These are phyloP conservation scores for Neurospora discreta DNA, from an alignment of 495 filamentous ascomycete genomes.

Conservation along the genomic window DNA sequence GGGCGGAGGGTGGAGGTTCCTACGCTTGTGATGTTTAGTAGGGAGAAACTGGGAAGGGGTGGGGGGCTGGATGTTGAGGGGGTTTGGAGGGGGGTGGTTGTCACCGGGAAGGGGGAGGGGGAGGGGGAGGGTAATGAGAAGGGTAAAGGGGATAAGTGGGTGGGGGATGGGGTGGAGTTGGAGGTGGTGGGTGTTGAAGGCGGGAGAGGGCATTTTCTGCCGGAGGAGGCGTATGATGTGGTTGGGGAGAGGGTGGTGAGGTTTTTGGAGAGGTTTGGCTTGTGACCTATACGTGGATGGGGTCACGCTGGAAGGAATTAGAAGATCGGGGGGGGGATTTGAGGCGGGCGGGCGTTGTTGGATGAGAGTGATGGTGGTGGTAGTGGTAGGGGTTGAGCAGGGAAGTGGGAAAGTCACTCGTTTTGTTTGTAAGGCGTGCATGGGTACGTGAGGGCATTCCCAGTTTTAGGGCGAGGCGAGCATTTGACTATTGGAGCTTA, in stretches of 20 bases:
- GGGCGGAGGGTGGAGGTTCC: constrained; percentile 32
- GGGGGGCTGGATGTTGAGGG: constrained; percentile 28
- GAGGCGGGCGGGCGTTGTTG: too few species aligned
- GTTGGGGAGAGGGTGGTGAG: constrained; percentile 18
- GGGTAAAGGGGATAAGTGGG: constrained; percentile 20
- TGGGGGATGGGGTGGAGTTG: constrained; percentile 19
- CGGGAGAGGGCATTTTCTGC: constrained; percentile 40
- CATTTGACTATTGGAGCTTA: neutral
- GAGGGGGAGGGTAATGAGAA: neutral
- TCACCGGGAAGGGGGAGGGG: too few species aligned
- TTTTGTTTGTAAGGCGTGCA: neutral
- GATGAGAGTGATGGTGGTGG: too few species aligned
- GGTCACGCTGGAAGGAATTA: neutral
- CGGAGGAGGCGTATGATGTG: constrained; percentile 37
- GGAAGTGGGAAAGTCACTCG: too few species aligned
- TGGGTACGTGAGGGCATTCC: neutral
- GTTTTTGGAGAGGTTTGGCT: constrained; percentile 11
- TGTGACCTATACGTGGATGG: neutral
- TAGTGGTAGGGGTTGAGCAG: too few species aligned
- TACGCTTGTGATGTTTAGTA: constrained; percentile 33
- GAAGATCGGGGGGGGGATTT: neutral
- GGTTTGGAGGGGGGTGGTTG: constrained; percentile 26
- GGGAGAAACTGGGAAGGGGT: constrained; percentile 27
- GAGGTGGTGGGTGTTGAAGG: constrained; percentile 20
- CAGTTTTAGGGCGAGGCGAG: neutral